phyloP scores from a whole-genome alignment of 768 basidiomycete species.

The Calocybe indica region DNA sequence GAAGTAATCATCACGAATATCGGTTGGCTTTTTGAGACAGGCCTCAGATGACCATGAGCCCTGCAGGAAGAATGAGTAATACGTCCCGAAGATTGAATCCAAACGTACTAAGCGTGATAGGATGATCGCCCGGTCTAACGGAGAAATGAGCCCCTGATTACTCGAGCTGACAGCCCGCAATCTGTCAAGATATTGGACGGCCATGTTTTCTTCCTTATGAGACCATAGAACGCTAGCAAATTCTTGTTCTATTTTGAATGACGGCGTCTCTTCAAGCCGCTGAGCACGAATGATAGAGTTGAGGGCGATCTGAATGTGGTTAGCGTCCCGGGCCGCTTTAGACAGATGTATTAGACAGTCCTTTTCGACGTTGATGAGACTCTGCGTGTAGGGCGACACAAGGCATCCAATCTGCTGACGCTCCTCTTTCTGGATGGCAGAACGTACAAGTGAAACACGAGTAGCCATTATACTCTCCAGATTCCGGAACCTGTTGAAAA shows the following conservation, averaged over 20 bases:
- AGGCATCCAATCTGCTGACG: constrained; percentile 73
- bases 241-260: constrained; percentile 62
- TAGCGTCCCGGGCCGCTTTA: constrained; percentile 59
- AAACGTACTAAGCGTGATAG: constrained; percentile 60
- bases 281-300: constrained; percentile 82
- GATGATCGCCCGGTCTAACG: constrained; percentile 29
- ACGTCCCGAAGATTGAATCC: not conserved
- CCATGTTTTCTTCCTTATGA: constrained; percentile 78
- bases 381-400: constrained; percentile 42
- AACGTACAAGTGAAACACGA: constrained; percentile 74
- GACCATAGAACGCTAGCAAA: constrained; percentile 89
- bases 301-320: constrained; percentile 74
- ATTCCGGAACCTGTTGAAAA: constrained; percentile 54
- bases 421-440: constrained; percentile 62
- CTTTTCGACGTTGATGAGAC: constrained; percentile 58
- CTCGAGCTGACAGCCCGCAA: constrained; percentile 7
- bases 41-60: constrained; percentile 91
- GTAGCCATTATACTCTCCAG: constrained; percentile 78
- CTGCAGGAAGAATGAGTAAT: constrained; percentile 30
- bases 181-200: constrained; percentile 65
- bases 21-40: constrained; percentile 69
- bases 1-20: constrained; percentile 71
- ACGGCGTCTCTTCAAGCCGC: constrained; percentile 39
- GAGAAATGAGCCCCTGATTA: no score
- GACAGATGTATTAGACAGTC: constrained; percentile 67